A percentile compares a stretch with the other conserved stretches of the same genome.
phyloP scores from a whole-genome alignment of 306 rosid species.

The Ormosia semicastrata region DNA sequence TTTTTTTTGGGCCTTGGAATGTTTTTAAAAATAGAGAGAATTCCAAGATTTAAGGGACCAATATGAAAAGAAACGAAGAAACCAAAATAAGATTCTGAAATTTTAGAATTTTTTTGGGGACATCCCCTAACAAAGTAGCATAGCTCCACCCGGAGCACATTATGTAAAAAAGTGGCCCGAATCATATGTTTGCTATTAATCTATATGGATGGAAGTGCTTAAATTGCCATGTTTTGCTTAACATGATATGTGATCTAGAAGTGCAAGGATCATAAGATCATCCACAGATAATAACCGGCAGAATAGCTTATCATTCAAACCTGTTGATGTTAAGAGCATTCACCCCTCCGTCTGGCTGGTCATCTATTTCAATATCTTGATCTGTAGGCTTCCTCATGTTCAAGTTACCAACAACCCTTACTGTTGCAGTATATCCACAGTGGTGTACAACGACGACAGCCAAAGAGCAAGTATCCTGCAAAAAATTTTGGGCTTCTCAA shows the following conservation, averaged over 20 bases:
- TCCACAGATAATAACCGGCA: neutral
- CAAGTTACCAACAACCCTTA: conserved; percentile 66
- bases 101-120: neutral
- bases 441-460: conserved; percentile 63
- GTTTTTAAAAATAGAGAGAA: no score
- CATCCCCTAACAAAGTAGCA: neutral
- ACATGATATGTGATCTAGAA: neutral
- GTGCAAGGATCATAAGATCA: neutral
- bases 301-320: conserved; percentile 43
- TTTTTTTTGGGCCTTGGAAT: no score
- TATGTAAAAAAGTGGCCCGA: neutral
- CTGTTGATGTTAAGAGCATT: conserved; percentile 90
- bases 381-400: conserved; percentile 52
- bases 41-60: no score
- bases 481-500: neutral
- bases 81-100: neutral
- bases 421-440: conserved; percentile 84
- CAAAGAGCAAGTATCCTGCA: conserved; percentile 84
- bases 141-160: neutral
- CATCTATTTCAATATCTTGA: conserved; percentile 67
- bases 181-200: neutral
- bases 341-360: conserved; percentile 91
- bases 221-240: neutral
- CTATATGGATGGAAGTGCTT: neutral
- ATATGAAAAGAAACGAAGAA: neutral